A percentile compares a stretch with the other conserved stretches of the same genome.
These are phyloP conservation scores for Umbelopsis vinacea DNA, from an alignment of 192 early-diverging fungal species.

Conservation along the genomic window DNA sequence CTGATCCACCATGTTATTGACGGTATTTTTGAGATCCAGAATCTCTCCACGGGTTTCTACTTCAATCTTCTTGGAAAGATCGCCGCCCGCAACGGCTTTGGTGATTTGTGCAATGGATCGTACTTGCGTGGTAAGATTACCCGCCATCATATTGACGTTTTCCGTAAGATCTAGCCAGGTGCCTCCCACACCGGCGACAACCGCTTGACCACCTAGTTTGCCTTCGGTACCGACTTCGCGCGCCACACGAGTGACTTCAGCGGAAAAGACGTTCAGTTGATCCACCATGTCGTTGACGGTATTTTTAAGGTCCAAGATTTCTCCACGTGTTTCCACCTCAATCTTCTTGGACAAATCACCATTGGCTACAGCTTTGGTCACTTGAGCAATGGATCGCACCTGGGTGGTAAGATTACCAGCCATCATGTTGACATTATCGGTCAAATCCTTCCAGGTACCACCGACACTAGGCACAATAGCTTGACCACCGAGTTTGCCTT, in stretches of 20 bases:
- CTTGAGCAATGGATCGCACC: slow-evolving; percentile 56
- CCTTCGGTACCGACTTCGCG: slow-evolving; percentile 71
- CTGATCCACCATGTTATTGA: slow-evolving; percentile 65
- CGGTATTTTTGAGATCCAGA: slow-evolving; percentile 54
- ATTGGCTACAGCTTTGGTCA: slow-evolving; percentile 52
- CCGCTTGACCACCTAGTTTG: slow-evolving; percentile 73
- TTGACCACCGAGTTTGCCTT: slow-evolving; percentile 61
- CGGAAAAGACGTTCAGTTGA: slow-evolving; percentile 60
- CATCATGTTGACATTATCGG: slow-evolving; percentile 63
- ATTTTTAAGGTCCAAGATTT: slow-evolving; percentile 59
- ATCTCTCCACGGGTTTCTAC: slow-evolving; percentile 58
- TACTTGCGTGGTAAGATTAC: slow-evolving; percentile 64
- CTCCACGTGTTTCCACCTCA: slow-evolving; percentile 54
- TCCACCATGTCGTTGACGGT: slow-evolving; percentile 68
- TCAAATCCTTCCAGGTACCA: slow-evolving; percentile 60
- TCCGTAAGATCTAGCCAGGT: slow-evolving; percentile 66
- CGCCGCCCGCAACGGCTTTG: slow-evolving; percentile 60
- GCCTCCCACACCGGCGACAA: slow-evolving; percentile 48
- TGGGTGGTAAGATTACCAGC: slow-evolving; percentile 57
- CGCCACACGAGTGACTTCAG: slow-evolving; percentile 65
- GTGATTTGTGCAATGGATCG: slow-evolving; percentile 62
- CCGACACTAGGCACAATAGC: slow-evolving; percentile 51
- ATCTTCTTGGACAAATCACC: slow-evolving; percentile 58
- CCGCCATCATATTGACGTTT: slow-evolving; percentile 66
- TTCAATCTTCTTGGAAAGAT: slow-evolving; percentile 58